These are phyloP conservation scores for Stachybotrys chlorohalonatus DNA, from an alignment of 2,329 filamentous ascomycete genomes.

Conservation along the genomic window DNA sequence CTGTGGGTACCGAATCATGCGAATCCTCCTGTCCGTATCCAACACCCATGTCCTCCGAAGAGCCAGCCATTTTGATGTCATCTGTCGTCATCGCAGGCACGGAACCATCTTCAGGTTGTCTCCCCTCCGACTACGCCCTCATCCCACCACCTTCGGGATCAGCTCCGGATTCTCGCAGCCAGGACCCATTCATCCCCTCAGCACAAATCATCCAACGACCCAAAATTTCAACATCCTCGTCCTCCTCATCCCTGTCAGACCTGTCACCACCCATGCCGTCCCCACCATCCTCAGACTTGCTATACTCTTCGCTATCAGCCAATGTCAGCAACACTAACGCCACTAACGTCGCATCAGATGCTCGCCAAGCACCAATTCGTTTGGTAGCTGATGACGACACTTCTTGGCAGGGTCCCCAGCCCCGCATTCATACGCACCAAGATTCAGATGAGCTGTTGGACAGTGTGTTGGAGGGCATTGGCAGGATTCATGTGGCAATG, in stretches of 20 bases:
- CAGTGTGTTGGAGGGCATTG: slow-evolving; percentile 26
- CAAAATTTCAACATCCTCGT: background rate
- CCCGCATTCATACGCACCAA: background rate
- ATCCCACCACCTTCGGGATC: background rate
- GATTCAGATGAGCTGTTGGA: slow-evolving; percentile 16
- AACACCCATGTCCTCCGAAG: slow-evolving; percentile 12
- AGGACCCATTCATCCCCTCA: background rate
- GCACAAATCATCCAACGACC: slow-evolving; percentile 2
- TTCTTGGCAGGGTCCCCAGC: background rate
- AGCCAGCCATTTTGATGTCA: slow-evolving; percentile 6
- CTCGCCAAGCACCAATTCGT: background rate
- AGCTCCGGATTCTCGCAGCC: background rate
- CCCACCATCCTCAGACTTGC: background rate
- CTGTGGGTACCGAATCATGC: background rate
- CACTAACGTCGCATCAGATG: slow-evolving; percentile 1
- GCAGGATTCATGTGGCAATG: slow-evolving; percentile 24
- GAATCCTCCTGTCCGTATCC: background rate
- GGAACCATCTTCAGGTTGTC: slow-evolving; percentile 1
- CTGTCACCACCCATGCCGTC: background rate
- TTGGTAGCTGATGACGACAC: background rate
- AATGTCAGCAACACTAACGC: background rate
- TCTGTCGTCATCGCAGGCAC: background rate
- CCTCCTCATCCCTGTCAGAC: background rate
- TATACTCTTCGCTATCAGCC: background rate
- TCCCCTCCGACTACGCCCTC: background rate